These are phyloP conservation scores for Saccharomycopsis synnaedendra DNA, from an alignment of 805 yeast species.

Conservation along the genomic window DNA sequence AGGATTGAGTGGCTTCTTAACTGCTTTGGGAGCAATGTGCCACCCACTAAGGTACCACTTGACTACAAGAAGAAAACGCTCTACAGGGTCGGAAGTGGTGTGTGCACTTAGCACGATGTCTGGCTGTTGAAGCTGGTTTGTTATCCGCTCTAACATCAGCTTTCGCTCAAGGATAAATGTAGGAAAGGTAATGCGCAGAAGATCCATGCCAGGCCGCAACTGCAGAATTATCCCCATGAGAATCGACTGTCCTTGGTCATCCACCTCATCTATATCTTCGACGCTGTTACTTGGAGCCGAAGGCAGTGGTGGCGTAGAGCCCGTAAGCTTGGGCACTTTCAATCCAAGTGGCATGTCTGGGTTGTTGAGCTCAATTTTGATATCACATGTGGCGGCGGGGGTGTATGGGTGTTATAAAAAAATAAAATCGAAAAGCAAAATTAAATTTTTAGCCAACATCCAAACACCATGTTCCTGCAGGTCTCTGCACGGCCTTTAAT, in stretches of 20 bases:
- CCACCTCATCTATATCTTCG: slow-evolving; percentile 87
- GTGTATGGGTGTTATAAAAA: no score
- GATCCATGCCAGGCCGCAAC: slow-evolving; percentile 84
- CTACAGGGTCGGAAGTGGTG: slow-evolving; percentile 39
- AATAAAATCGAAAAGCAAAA: no score
- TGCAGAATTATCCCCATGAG: slow-evolving; percentile 82
- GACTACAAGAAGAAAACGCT: slow-evolving; percentile 63
- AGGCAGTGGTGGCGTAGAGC: not conserved
- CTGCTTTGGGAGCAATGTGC: slow-evolving; percentile 99
- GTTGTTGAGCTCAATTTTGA: not conserved
- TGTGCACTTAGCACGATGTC: slow-evolving; percentile 64
- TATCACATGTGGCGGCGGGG: no score
- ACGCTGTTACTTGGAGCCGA: slow-evolving; percentile 16
- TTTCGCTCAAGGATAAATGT: slow-evolving; percentile 92
- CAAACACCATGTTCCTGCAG: no score
- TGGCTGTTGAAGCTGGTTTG: slow-evolving; percentile 79
- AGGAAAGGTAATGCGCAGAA: slow-evolving; percentile 85
- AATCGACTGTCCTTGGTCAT: slow-evolving; percentile 80
- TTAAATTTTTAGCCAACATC: no score
- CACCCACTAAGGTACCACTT: slow-evolving; percentile 92
- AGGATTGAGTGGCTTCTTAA: slow-evolving; percentile 93
- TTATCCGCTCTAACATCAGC: slow-evolving; percentile 91
- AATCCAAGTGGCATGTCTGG: slow-evolving; percentile 13
- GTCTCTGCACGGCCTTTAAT: no score
- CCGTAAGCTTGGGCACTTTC: slow-evolving; percentile 11